Percentiles rank a stretch among this genome's conserved stretches.
Conservation (phyloP, 2,329 filamentous ascomycete species). For the Ophiostoma tasmaniense region DNA sequence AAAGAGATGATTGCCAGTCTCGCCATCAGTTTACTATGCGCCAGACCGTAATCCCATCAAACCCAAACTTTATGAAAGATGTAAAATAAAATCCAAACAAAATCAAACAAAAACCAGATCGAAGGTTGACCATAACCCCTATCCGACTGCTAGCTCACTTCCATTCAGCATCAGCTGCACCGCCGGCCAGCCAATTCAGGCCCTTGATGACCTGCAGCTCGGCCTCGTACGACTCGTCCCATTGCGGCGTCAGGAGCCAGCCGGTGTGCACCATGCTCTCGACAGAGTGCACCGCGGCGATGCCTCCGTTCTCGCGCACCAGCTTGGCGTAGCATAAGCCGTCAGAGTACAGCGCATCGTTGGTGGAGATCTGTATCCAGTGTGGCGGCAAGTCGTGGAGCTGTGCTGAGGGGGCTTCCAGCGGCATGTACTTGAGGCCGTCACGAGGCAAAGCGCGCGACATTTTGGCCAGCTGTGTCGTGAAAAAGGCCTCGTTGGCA, state of each 20-base stretch:
- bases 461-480: conserved; percentile 29
- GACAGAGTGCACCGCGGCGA: conserved; percentile 36
- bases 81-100: not conserved
- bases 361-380: conserved; percentile 43
- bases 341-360: conserved; percentile 44
- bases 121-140: not conserved
- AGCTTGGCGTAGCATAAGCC: conserved; percentile 42
- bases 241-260: conserved; percentile 39
- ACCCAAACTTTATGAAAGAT: not conserved
- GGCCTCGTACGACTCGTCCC: conserved; percentile 33
- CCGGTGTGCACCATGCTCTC: conserved; percentile 45
- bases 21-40: not conserved
- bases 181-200: conserved; percentile 30
- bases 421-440: conserved; percentile 33
- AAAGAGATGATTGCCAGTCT: not conserved
- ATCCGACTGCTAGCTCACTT: not conserved
- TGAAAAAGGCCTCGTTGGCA: conserved; percentile 30
- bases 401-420: conserved; percentile 29
- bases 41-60: not conserved
- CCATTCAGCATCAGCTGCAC: not conserved
- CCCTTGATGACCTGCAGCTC: conserved; percentile 36
- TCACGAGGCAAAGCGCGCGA: conserved; percentile 31
- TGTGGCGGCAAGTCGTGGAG: conserved; percentile 32
- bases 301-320: conserved; percentile 29
- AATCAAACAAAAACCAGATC: not conserved